These are phyloP conservation scores for Myxozyma vanderwaltii DNA, from an alignment of 805 yeast species.

Conservation along the genomic window DNA sequence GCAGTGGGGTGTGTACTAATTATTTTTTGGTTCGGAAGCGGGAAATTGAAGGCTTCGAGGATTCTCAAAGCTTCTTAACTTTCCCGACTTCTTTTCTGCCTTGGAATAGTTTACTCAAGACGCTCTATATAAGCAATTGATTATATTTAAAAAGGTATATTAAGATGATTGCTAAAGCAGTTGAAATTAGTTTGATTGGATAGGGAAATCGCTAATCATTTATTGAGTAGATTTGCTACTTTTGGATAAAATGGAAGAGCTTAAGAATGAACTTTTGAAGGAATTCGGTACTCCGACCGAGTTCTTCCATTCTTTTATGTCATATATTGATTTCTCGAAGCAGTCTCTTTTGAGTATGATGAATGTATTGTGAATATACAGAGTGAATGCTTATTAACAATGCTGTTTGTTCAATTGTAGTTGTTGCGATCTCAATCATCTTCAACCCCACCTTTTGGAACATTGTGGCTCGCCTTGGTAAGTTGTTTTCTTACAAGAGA, in stretches of 20 bases:
- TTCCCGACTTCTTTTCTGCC: no score
- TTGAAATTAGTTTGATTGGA: no score
- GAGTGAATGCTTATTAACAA: neutral
- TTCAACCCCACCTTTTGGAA: conserved; percentile 98
- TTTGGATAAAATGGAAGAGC: neutral
- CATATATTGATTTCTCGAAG: conserved; percentile 25
- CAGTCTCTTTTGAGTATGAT: conserved; percentile 21
- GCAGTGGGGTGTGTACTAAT: neutral
- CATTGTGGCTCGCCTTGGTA: conserved; percentile 72
- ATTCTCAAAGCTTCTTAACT: no score
- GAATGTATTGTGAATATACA: neutral
- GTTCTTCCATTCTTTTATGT: conserved; percentile 7
- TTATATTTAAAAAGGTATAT: no score
- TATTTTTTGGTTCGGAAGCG: neutral
- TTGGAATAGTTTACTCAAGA: no score
- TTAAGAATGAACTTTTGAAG: neutral
- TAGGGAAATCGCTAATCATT: neutral
- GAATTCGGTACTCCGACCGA: conserved; percentile 8
- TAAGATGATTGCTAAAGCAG: no score
- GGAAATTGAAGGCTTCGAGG: no score
- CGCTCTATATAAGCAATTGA: no score
- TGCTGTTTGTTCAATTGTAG: conserved; percentile 29
- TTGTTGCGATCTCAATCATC: conserved; percentile 66
- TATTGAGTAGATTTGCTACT: neutral
- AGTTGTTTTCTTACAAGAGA: conserved; percentile 22